A percentile compares a stretch with the other conserved stretches of the same genome.
phyloP scores from a whole-genome alignment of 1,284 basidiomycete genomes.

The Rhodotorula sp. region DNA sequence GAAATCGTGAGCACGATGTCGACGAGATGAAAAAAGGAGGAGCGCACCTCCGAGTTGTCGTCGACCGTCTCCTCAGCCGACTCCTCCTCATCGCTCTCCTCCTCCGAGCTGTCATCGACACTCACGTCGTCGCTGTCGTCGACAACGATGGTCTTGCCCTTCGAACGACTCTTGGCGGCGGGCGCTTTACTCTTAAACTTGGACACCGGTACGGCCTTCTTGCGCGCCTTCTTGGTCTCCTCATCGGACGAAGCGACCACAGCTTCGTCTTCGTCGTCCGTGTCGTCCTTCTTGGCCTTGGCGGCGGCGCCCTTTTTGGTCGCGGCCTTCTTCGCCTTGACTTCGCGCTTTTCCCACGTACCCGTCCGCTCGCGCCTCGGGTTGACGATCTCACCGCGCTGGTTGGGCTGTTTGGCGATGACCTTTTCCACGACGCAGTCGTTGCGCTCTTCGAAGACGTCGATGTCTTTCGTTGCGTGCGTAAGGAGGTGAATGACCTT shows the following conservation, averaged over 20 bases:
- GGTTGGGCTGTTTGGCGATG: not conserved
- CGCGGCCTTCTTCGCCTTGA: constrained; percentile 1
- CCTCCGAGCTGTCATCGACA: constrained; percentile 1
- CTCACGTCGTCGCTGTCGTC: not conserved
- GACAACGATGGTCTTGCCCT: not conserved
- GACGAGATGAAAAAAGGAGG: too few relatives aligned
- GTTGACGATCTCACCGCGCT: constrained; percentile 14
- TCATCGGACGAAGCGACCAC: not conserved
- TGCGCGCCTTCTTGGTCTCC: not conserved
- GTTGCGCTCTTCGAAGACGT: constrained; percentile 60
- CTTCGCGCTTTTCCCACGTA: not conserved
- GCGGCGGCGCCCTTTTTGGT: constrained; percentile 6
- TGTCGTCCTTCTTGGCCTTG: constrained; percentile 4
- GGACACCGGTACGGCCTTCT: not conserved
- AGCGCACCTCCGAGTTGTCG: too few relatives aligned
- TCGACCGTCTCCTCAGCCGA: not conserved
- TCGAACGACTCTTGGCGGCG: not conserved
- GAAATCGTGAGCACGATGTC: not conserved
- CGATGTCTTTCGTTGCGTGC: constrained; percentile 78
- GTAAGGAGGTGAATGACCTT: constrained; percentile 79
- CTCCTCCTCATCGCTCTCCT: constrained; percentile 3
- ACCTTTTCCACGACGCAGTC: constrained; percentile 7
- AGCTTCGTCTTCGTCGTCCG: not conserved
- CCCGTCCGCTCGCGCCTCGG: constrained; percentile 5
- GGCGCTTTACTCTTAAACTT: not conserved